These are phyloP conservation scores for Poa annua DNA, from an alignment of 176 grass and related monocot genomes.

Conservation along the genomic window DNA sequence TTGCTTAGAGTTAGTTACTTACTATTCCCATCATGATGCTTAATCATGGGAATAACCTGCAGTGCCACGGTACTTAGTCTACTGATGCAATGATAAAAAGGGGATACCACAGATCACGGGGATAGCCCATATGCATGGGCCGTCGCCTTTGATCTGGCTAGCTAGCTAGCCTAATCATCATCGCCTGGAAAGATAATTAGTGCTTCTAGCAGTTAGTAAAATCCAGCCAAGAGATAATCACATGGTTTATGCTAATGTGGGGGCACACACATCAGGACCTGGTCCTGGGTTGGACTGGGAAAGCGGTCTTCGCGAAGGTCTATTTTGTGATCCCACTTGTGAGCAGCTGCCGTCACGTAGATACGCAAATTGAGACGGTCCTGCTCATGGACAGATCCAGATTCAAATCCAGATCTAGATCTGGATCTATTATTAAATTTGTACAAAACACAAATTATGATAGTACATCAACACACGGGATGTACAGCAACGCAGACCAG, in stretches of 20 bases:
- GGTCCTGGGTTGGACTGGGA: no score
- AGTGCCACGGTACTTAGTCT: slow-evolving; percentile 8
- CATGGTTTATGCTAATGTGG: not conserved
- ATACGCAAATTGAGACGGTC: no score
- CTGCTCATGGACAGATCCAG: no score
- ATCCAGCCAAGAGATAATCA: not conserved
- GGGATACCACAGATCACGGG: not conserved
- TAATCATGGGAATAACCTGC: slow-evolving; percentile 35
- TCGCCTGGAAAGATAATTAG: not conserved
- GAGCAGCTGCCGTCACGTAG: no score
- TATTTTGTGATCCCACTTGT: no score
- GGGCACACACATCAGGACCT: not conserved
- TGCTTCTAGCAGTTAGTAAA: not conserved
- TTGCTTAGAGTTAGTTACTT: not conserved
- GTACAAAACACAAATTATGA: no score
- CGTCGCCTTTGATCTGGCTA: slow-evolving; percentile 18
- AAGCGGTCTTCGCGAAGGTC: no score
- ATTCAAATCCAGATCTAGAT: no score
- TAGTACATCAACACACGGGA: no score
- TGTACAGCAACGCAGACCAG: no score
- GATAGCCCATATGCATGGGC: not conserved
- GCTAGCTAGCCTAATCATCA: slow-evolving; percentile 9
- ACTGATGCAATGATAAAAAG: slow-evolving; percentile 17
- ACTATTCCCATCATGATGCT: slow-evolving; percentile 25
- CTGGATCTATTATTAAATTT: no score